A percentile compares a stretch with the other conserved stretches of the same genome.
Evolutionary conservation across 1,284 basidiomycete genomes (phyloP).

Genomic region (Moniliella sp.): DNA sequence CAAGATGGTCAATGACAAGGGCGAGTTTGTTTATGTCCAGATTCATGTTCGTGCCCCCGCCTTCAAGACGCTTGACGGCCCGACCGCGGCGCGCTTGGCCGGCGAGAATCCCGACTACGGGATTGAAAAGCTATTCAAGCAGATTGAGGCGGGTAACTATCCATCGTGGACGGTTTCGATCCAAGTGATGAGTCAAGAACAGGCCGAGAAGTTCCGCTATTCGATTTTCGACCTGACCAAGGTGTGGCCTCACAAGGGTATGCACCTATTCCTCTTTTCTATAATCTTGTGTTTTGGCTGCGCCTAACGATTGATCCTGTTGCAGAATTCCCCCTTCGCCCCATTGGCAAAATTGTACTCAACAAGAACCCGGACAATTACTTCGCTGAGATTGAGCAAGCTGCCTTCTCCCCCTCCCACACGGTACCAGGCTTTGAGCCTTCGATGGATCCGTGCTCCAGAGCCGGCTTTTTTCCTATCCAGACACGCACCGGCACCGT

Average conservation of each 20-base stretch:
- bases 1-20: conserved; percentile 63
- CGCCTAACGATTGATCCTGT: too few relatives aligned
- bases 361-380: conserved; percentile 19
- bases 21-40: conserved; percentile 56
- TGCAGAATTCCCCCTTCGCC: conserved; percentile 15
- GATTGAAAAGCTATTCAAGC: conserved; percentile 47
- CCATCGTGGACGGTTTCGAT: conserved; percentile 60
- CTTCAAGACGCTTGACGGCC: conserved; percentile 35
- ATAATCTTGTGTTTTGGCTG: too few relatives aligned
- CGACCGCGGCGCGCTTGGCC: conserved; percentile 39
- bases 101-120: conserved; percentile 51
- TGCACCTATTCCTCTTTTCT: too few relatives aligned
- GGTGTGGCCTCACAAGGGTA: conserved; percentile 6
- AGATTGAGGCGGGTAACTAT: conserved; percentile 54
- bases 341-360: conserved; percentile 15
- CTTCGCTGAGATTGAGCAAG: conserved; percentile 23
- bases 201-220: conserved; percentile 68
- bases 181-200: conserved; percentile 62
- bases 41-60: conserved; percentile 49
- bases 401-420: conserved; percentile 15
- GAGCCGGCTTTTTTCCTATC: conserved; percentile 34
- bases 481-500: conserved; percentile 55
- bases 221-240: conserved; percentile 38
- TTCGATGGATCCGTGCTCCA: conserved; percentile 24
- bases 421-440: conserved; percentile 16